Percentiles rank a stretch among this genome's conserved stretches.
Conservation (phyloP, 1,139 yeast species). For the Pneumocystis wakefieldiae region DNA sequence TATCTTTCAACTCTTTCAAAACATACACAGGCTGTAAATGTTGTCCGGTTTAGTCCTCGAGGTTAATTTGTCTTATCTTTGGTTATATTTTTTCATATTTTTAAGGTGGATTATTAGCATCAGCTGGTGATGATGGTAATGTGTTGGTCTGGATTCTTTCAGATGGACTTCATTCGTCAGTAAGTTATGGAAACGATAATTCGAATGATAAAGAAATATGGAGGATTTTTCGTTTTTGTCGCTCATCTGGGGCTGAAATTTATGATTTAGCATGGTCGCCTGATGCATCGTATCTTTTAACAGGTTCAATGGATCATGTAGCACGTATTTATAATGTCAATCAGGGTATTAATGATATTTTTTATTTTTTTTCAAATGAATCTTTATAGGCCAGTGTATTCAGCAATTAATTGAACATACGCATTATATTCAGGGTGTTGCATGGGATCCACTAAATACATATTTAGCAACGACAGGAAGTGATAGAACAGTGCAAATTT, state of each 20-base stretch:
- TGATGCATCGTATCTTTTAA: constrained; percentile 52
- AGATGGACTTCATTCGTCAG: constrained; percentile 23
- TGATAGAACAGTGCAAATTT: constrained; percentile 65
- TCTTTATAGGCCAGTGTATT: constrained; percentile 36
- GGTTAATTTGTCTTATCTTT: constrained; percentile 25
- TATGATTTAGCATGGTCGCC: constrained; percentile 92
- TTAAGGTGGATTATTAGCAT: constrained; percentile 43
- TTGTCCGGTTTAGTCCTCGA: constrained; percentile 58
- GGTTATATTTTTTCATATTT: not conserved
- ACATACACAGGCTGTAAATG: constrained; percentile 91
- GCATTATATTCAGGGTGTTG: constrained; percentile 89
- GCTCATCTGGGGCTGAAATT: constrained; percentile 54
- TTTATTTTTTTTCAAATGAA: not conserved
- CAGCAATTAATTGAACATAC: constrained; percentile 55
- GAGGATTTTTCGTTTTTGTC: constrained; percentile 41
- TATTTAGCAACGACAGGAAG: constrained; percentile 79
- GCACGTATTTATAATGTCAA: constrained; percentile 50
- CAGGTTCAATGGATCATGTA: constrained; percentile 84
- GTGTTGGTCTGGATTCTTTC: constrained; percentile 62
- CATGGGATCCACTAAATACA: constrained; percentile 80
- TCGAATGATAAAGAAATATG: constrained; percentile 57
- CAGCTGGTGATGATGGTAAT: constrained; percentile 92
- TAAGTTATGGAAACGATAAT: constrained; percentile 25
- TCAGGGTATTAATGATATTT: constrained; percentile 6
- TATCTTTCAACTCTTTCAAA: constrained; percentile 65